These are phyloP conservation scores for Sporobolomyces phaffii DNA, from an alignment of 768 basidiomycete species.

Conservation along the genomic window DNA sequence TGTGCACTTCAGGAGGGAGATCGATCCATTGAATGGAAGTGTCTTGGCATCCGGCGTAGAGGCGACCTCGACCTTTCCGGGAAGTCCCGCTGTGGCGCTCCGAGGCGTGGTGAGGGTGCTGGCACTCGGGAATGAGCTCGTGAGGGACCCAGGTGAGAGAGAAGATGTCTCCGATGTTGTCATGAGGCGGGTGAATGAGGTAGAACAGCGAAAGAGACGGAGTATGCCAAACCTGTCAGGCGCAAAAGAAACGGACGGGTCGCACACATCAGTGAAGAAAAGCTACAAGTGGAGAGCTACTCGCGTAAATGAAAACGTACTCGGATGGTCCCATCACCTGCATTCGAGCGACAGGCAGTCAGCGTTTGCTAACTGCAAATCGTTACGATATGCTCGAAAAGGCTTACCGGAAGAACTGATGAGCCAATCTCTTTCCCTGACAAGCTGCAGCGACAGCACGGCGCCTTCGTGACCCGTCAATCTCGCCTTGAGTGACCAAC, in stretches of 20 bases:
- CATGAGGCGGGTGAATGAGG: slow-evolving; percentile 47
- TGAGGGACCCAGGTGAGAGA: slow-evolving; percentile 45
- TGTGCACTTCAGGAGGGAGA: slow-evolving; percentile 26
- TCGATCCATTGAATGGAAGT: slow-evolving; percentile 40
- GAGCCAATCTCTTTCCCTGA: slow-evolving; percentile 46
- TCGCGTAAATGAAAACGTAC: slow-evolving; percentile 39
- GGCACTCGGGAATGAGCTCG: slow-evolving; percentile 10
- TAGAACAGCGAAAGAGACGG: slow-evolving; percentile 45
- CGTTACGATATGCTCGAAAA: background rate
- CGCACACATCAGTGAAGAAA: too few relatives aligned
- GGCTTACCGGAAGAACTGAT: slow-evolving; percentile 47
- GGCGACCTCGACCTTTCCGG: slow-evolving; percentile 6
- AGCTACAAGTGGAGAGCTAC: too few relatives aligned
- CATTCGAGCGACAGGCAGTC: background rate
- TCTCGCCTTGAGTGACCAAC: slow-evolving; percentile 42
- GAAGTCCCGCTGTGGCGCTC: background rate
- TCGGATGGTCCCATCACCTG: slow-evolving; percentile 46
- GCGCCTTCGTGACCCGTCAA: slow-evolving; percentile 47
- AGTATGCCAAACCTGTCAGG: slow-evolving; percentile 46
- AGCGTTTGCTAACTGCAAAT: too few relatives aligned
- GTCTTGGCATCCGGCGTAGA: slow-evolving; percentile 34
- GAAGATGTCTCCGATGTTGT: slow-evolving; percentile 49
- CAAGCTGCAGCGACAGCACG: slow-evolving; percentile 46
- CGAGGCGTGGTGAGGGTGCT: slow-evolving; percentile 4
- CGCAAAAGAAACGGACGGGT: background rate